phyloP scores from a whole-genome alignment of 179 eudicot genomes.

The Spinacia oleracea region DNA sequence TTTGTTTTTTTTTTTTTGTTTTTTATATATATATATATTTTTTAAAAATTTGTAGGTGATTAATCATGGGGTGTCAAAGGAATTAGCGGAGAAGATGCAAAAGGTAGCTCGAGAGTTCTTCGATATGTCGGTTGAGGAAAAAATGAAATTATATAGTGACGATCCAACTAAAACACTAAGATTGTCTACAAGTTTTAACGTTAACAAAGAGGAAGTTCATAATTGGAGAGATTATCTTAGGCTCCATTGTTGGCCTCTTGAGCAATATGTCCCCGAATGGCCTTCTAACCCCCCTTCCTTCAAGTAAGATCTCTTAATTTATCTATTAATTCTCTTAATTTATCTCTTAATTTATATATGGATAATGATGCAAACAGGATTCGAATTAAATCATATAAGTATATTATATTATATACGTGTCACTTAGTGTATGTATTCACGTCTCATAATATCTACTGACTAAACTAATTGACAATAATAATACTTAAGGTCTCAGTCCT shows the following conservation, averaged over 20 bases:
- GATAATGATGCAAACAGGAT: too few relatives aligned
- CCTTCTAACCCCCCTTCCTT: constrained; percentile 74
- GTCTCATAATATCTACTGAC: too few relatives aligned
- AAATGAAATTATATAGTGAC: constrained; percentile 81
- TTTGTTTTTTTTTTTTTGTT: neutral
- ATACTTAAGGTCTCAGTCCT: too few relatives aligned
- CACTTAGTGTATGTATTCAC: too few relatives aligned
- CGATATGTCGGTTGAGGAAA: constrained; percentile 68
- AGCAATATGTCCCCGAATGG: constrained; percentile 64
- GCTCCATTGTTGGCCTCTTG: constrained; percentile 87
- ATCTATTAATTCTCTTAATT: neutral
- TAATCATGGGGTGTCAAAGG: constrained; percentile 68
- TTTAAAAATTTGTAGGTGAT: constrained; percentile 66
- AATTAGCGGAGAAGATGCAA: constrained; percentile 47
- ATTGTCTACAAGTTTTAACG: constrained; percentile 80
- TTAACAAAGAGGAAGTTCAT: constrained; percentile 68
- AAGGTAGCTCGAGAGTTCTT: constrained; percentile 60
- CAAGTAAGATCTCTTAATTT: constrained; percentile 50
- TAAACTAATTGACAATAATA: too few relatives aligned
- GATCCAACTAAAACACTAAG: constrained; percentile 78
- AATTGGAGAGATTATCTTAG: constrained; percentile 93
- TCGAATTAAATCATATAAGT: too few relatives aligned
- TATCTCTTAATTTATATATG: neutral
- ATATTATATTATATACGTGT: too few relatives aligned
- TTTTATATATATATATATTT: too few relatives aligned